These are phyloP conservation scores for Aspergillus coremiiformis DNA, from an alignment of 495 filamentous ascomycete species.

Conservation along the genomic window DNA sequence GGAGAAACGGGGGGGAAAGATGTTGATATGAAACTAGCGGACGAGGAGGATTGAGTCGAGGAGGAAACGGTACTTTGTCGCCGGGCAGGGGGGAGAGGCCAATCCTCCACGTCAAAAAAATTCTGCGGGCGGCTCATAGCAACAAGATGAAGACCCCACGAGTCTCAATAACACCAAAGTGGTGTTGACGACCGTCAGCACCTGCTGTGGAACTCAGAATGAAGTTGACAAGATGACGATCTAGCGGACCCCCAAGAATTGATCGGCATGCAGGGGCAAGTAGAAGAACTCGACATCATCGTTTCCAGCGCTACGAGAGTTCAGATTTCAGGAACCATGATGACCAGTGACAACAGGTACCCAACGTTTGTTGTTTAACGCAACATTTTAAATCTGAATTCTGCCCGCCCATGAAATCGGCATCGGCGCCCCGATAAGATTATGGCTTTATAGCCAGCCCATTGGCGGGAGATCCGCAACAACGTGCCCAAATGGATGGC, in stretches of 20 bases:
- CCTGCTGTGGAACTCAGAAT: not conserved
- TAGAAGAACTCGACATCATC: not conserved
- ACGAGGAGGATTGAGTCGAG: slow-evolving; percentile 35
- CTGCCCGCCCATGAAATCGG: not conserved
- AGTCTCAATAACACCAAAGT: not conserved
- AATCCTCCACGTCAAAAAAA: slow-evolving; percentile 28
- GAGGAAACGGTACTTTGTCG: slow-evolving; percentile 33
- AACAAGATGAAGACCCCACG: not conserved
- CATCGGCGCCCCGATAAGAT: slow-evolving; percentile 6
- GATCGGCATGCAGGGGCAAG: slow-evolving; percentile 15
- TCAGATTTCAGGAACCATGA: slow-evolving; percentile 4
- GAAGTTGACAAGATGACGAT: slow-evolving; percentile 7
- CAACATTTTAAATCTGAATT: not conserved
- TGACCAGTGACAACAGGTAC: not conserved
- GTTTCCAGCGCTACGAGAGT: not conserved
- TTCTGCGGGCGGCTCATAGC: slow-evolving; percentile 24
- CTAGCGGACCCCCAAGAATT: slow-evolving; percentile 16
- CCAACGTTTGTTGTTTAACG: not conserved
- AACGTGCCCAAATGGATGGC: slow-evolving; percentile 37
- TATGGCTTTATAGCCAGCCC: not conserved
- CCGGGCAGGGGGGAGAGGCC: slow-evolving; percentile 27
- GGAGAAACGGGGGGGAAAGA: slow-evolving; percentile 10
- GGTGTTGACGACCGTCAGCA: not conserved
- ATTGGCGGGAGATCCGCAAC: slow-evolving; percentile 11
- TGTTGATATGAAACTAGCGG: slow-evolving; percentile 30